Conservation (phyloP, 352 stramenopile genomes). For the Phytophthora vignae region DNA sequence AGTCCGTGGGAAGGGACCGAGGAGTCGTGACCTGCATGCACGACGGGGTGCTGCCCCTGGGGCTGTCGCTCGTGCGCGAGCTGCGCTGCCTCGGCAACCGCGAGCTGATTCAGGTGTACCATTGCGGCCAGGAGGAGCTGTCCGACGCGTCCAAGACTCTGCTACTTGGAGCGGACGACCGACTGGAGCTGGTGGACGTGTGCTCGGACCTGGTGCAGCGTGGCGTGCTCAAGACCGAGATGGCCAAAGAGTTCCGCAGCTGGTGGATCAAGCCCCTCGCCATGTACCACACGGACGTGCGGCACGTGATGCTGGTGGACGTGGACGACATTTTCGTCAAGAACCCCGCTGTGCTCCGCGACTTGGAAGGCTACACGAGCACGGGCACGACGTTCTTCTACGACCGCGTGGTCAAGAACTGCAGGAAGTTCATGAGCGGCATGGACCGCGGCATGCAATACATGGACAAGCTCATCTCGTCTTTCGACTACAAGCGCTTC, state of each 20-base stretch:
- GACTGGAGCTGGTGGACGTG: conserved; percentile 47
- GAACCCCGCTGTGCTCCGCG: conserved; percentile 47
- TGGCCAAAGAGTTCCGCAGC: conserved; percentile 32
- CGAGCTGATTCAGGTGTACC: conserved; percentile 50
- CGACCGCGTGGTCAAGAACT: conserved; percentile 60
- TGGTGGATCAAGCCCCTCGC: conserved; percentile 51
- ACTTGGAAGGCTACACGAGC: conserved; percentile 44
- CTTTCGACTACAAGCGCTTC: conserved; percentile 65
- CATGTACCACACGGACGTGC: conserved; percentile 37
- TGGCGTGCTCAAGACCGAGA: conserved; percentile 18
- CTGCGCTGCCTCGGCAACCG: conserved; percentile 47
- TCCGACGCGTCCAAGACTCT: conserved; percentile 29
- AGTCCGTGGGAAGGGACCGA: conserved; percentile 30
- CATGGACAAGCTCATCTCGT: conserved; percentile 50
- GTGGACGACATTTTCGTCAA: conserved; percentile 47
- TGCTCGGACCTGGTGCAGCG: conserved; percentile 40
- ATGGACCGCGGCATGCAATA: conserved; percentile 45
- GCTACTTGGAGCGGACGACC: conserved; percentile 25
- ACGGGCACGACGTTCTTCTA: conserved; percentile 47
- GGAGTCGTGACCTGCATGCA: conserved; percentile 50
- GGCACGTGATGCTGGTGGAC: conserved; percentile 36
- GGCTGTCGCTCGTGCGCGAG: conserved; percentile 48
- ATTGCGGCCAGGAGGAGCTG: conserved; percentile 47
- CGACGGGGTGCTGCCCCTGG: conserved; percentile 40
- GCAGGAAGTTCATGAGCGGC: conserved; percentile 57